These are phyloP conservation scores for Dothidotthia symphoricarpi DNA, from an alignment of 2,329 filamentous ascomycete species.

Conservation along the genomic window DNA sequence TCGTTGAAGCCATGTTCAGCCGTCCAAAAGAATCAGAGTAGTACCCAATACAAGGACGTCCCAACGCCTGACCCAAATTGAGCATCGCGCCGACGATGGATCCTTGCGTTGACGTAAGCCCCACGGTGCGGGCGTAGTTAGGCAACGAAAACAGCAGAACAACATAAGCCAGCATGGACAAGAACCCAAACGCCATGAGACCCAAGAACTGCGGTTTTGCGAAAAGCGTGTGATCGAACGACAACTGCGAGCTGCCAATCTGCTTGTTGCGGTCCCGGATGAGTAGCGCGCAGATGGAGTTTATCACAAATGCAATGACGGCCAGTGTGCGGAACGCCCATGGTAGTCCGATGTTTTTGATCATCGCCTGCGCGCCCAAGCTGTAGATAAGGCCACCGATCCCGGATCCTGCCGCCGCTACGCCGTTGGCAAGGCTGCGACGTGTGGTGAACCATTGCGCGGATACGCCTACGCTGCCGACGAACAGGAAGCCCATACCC, in stretches of 20 bases:
- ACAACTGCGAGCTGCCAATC: slow-evolving; percentile 63
- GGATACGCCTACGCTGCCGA: slow-evolving; percentile 64
- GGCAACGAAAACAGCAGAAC: slow-evolving; percentile 75
- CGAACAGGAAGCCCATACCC: slow-evolving; percentile 75
- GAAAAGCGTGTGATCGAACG: slow-evolving; percentile 58
- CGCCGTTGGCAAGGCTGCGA: slow-evolving; percentile 67
- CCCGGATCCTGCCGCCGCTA: slow-evolving; percentile 67
- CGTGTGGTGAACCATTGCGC: slow-evolving; percentile 72
- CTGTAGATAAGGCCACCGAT: slow-evolving; percentile 72
- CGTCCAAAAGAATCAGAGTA: slow-evolving; percentile 68
- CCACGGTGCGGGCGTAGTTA: slow-evolving; percentile 68
- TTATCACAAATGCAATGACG: slow-evolving; percentile 63
- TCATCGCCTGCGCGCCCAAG: slow-evolving; percentile 67
- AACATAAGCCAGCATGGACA: slow-evolving; percentile 71
- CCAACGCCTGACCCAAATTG: slow-evolving; percentile 65
- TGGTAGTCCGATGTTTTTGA: slow-evolving; percentile 59
- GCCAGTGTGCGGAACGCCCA: slow-evolving; percentile 69
- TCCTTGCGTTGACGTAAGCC: slow-evolving; percentile 65
- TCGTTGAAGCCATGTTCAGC: slow-evolving; percentile 67
- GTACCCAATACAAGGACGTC: slow-evolving; percentile 69
- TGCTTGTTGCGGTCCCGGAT: slow-evolving; percentile 70
- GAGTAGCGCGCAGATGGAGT: slow-evolving; percentile 61
- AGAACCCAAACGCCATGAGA: slow-evolving; percentile 65
- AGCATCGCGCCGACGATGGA: slow-evolving; percentile 71
- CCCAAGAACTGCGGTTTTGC: slow-evolving; percentile 62